These are phyloP conservation scores for Violaceomyces palustris DNA, from an alignment of 1,284 basidiomycete genomes.

Conservation along the genomic window DNA sequence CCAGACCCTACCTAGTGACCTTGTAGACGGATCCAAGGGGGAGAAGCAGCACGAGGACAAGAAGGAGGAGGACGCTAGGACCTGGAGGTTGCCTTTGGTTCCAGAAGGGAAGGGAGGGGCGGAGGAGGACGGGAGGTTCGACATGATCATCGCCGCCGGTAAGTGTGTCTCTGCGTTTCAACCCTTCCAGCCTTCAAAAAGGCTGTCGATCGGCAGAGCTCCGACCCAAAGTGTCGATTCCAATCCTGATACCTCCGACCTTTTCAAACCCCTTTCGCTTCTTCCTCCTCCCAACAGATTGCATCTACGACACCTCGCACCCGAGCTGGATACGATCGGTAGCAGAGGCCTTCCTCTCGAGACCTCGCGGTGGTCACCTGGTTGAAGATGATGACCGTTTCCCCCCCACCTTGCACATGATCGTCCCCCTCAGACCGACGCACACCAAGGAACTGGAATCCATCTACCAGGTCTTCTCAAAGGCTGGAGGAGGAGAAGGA, in stretches of 20 bases:
- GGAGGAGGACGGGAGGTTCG: conserved; percentile 17
- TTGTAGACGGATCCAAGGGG: not conserved
- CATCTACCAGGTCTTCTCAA: conserved; percentile 30
- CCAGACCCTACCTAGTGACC: conserved; percentile 23
- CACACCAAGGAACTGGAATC: conserved; percentile 35
- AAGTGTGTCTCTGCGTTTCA: conserved; percentile 3
- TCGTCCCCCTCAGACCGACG: conserved; percentile 35
- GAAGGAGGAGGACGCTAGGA: no score
- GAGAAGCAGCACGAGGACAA: no score
- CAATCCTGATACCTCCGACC: no score
- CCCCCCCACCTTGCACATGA: conserved; percentile 39
- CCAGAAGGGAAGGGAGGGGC: no score
- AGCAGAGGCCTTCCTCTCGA: conserved; percentile 16
- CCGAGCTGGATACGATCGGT: conserved; percentile 43
- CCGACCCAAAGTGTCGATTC: no score
- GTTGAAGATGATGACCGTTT: no score
- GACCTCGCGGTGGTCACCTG: no score
- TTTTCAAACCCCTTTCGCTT: no score
- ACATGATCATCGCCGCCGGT: conserved; percentile 39
- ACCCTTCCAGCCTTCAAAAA: no score
- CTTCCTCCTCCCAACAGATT: conserved; percentile 14
- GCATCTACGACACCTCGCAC: conserved; percentile 44
- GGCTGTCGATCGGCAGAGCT: no score
- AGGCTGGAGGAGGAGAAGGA: not conserved
- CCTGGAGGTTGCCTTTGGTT: no score